Base-by-base conservation (phyloP, 352 stramenopile species). In the Hyaloperonospora arabidopsidis region DNA sequence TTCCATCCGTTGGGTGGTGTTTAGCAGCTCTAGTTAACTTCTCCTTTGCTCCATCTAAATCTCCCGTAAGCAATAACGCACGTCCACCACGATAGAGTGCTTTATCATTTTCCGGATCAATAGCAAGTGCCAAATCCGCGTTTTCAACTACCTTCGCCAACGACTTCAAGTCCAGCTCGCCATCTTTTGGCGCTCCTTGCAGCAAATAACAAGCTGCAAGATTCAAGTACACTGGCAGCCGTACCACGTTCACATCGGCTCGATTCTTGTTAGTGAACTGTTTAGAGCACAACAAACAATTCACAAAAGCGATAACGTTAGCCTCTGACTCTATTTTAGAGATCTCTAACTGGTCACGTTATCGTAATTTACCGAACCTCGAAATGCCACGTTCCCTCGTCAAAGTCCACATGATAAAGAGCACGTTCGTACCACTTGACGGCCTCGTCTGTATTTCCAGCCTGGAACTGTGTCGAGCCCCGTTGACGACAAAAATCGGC, bases 361-460 rank as follows among this genome's bases (percentile, higher is more conserved):
- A 18, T 23, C n/a, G n/a, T 19, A 18, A 44, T 5, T 44, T 5
- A 15, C 38, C 38, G 15, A 5, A 89, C 76, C 75, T 93, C 83
- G 54, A 93, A 93, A 49, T 84, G 63, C 79, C 80, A 93, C 51
- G 80, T 88, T 65, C 73, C 83, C 58, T 93, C 80, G 49, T 91
- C 83, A 65, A 93, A 93, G 35, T 91, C 78, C 44, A 89, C 77
- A 54, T 93, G 83, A 49, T 73, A 86, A 5, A 91, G 61, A 39
- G 80, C 80, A 22, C 83, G 83, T 47, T 89, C 59, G 64, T 91
- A 93, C 76, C 74, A 93, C 41, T 71, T 41, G 41, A 89, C 49
- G 1, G 83, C 83, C 6, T 61, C 48, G 0, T 46, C 29, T 11
- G 74, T n/a, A 44, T 89, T 50, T 22, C 80, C 75, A 22, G 41